A percentile compares a stretch with the other conserved stretches of the same genome.
phyloP scores from a whole-genome alignment of 2,329 filamentous ascomycete genomes.

The Coniochaeta sp. region DNA sequence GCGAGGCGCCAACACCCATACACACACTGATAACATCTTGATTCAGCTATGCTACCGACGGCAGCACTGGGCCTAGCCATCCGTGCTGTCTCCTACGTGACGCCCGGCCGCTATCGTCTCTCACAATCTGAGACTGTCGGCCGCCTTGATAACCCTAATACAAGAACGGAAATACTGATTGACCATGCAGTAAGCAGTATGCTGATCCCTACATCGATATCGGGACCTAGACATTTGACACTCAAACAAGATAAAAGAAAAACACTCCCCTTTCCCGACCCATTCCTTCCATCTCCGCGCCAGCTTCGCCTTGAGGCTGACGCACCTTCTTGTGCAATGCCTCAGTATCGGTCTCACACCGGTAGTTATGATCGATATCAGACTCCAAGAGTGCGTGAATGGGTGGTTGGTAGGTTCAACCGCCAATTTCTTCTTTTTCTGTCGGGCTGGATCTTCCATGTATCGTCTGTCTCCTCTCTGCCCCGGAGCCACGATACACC shows the following conservation, averaged over 20 bases:
- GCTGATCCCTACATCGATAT: not conserved
- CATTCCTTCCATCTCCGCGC: not conserved
- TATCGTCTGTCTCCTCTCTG: not conserved
- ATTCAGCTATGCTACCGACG: not conserved
- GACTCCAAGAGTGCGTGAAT: not conserved
- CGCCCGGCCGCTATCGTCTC: not conserved
- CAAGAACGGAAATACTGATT: not conserved
- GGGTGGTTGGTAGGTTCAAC: no score
- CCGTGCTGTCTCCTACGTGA: not conserved
- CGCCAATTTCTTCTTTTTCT: not conserved
- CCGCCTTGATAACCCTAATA: not conserved
- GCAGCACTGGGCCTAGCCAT: not conserved
- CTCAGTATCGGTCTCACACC: no score
- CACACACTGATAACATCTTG: not conserved
- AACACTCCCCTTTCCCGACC: not conserved
- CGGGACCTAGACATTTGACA: not conserved
- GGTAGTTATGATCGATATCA: not conserved
- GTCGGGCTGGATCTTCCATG: not conserved
- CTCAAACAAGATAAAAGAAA: not conserved
- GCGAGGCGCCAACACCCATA: no score
- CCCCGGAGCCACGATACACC: not conserved
- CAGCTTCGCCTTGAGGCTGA: no score
- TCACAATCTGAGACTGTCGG: not conserved
- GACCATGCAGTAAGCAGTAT: not conserved
- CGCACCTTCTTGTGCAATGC: no score